These are phyloP conservation scores for Achaetomiella virescens DNA, from an alignment of 495 filamentous ascomycete species.

Conservation along the genomic window DNA sequence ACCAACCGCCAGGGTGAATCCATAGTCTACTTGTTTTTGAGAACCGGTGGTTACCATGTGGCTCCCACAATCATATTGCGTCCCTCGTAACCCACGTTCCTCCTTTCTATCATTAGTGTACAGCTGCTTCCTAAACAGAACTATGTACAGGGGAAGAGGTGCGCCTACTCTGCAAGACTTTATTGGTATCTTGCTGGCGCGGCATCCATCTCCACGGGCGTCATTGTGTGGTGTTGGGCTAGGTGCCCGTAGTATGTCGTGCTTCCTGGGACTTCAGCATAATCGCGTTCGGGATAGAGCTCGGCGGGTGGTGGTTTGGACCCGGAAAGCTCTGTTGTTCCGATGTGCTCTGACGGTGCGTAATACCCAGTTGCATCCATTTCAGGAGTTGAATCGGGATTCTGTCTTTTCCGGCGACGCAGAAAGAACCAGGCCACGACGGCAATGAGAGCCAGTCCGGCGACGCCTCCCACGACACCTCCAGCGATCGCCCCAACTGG, in stretches of 20 bases:
- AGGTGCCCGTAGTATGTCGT: not conserved
- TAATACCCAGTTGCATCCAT: not conserved
- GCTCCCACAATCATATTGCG: no score
- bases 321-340: not conserved
- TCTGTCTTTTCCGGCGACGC: not conserved
- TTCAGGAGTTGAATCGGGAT: not conserved
- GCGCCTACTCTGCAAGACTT: no score
- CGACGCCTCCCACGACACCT: conserved; percentile 8
- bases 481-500: conserved; percentile 6
- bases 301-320: not conserved
- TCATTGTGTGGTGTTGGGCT: not conserved
- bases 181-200: not conserved
- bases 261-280: not conserved
- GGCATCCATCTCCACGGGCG: conserved; percentile 1
- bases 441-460: not conserved
- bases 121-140: no score
- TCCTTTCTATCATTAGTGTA: no score
- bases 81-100: no score
- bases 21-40: no score
- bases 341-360: not conserved
- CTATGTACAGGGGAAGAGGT: no score
- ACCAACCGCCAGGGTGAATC: no score
- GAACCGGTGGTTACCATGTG: no score
- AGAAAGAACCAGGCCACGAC: not conserved
- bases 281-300: not conserved